Percentiles rank a stretch among this genome's conserved stretches.
These are phyloP conservation scores for Phialophora expanda DNA, from an alignment of 2,329 filamentous ascomycete species.

Conservation along the genomic window DNA sequence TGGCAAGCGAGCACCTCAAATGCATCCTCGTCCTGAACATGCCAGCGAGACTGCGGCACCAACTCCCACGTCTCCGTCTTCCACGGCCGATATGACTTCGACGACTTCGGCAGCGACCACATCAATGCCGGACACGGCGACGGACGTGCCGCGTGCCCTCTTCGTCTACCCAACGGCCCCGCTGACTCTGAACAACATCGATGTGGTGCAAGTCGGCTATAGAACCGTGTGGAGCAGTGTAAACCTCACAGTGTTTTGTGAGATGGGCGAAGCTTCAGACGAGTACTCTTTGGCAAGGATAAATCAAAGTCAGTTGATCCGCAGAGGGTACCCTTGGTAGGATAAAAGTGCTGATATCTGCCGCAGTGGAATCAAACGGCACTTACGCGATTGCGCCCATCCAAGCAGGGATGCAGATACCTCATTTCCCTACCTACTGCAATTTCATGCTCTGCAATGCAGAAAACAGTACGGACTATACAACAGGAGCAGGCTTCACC, in stretches of 20 bases:
- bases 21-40: conserved; percentile 8
- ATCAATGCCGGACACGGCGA: conserved; percentile 1
- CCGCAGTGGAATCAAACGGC: conserved; percentile 21
- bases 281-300: conserved; percentile 26
- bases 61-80: not conserved
- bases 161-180: conserved; percentile 29
- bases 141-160: conserved; percentile 20
- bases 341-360: not conserved
- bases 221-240: conserved; percentile 25
- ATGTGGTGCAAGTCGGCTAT: conserved; percentile 30
- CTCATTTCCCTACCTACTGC: conserved; percentile 28
- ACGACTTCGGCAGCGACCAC: not conserved
- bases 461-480: conserved; percentile 21
- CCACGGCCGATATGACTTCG: conserved; percentile 10
- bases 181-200: conserved; percentile 31
- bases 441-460: conserved; percentile 28
- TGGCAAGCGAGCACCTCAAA: conserved; percentile 24
- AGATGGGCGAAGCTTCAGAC: conserved; percentile 13
- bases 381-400: conserved; percentile 28
- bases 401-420: conserved; percentile 28
- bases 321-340: not conserved
- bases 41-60: conserved; percentile 1
- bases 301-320: conserved; percentile 14
- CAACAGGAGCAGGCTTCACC: conserved; percentile 27
- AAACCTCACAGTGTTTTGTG: conserved; percentile 30